Evolutionary conservation across 345 rosid genomes (phyloP).

Genomic region (Bruguiera parviflora): DNA sequence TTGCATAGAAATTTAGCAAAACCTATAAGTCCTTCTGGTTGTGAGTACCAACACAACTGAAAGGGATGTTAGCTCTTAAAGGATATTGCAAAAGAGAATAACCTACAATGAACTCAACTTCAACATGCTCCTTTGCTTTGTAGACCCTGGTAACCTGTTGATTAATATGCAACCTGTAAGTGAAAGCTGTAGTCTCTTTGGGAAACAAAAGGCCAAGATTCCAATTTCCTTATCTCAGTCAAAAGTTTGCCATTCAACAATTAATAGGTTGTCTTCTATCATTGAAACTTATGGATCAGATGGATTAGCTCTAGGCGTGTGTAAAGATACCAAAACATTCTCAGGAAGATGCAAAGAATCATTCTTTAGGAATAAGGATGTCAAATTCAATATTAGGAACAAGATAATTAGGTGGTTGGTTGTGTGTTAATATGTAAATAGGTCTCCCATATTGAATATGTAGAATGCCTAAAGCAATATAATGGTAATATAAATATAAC

Average conservation of each 20-base stretch:
- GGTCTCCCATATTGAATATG: too few species aligned
- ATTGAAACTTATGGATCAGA: too few species aligned
- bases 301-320: too few species aligned
- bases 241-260: neutral
- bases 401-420: neutral
- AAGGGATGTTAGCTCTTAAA: neutral
- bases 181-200: conserved; percentile 4
- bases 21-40: too few species aligned
- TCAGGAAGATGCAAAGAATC: too few species aligned
- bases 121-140: conserved; percentile 83
- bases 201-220: neutral
- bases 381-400: neutral
- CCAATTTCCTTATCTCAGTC: neutral
- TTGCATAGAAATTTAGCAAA: conserved; percentile 17
- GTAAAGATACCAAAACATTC: too few species aligned
- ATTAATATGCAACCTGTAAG: conserved; percentile 17
- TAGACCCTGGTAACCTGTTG: conserved; percentile 75
- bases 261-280: too few species aligned
- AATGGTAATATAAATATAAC: too few species aligned
- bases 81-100: conserved; percentile 12
- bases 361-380: neutral
- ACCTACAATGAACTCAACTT: conserved; percentile 87
- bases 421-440: too few species aligned
- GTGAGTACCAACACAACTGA: neutral
- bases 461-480: too few species aligned